Base-by-base conservation (phyloP, 805 yeast genomes). In the Maudiozyma pseudohumilis region DNA sequence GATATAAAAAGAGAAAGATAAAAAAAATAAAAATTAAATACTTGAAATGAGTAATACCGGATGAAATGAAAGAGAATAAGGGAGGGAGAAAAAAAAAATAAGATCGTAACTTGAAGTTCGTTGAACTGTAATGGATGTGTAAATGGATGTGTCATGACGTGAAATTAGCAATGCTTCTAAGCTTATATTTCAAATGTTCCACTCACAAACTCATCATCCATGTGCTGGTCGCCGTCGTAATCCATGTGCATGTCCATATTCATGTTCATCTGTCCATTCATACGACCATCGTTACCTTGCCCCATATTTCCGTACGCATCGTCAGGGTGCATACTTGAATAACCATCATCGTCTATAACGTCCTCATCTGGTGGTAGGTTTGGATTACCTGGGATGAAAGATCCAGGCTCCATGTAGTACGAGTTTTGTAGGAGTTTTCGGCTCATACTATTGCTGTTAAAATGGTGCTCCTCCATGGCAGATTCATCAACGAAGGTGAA, bases 401-500 rank as follows among this genome's bases (percentile, higher is more conserved):
- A 79, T 5, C 87, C 88, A 12, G 74, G 77, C 37, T 68, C 74
- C 63, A 69, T 35, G 60, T 60, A 52, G 44, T 63, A 44, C 43
- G 70, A 52, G 49, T 52, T 55, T 47, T 60, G 60, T 37, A 57
- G 39, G 38, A 61, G 47, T 55, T 65, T 48, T 49, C 52, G 44
- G 34, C 49, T 56, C 40, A 45, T 56, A 36, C 58, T 55, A 13
- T 59, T 56, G 17, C 52, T 58, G 31, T 62, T 61, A 34, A 63
- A 61, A 49, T 81, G 80, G 60, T 82, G 83, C 48, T 88, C 96
- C 52, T 88, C 95, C 70, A 89, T 77, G 22, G 94, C 75, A 19
- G 94, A 80, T 45, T 84, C 96, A 59, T 88, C 96, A 34, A 89
- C 96, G 60, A 83, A 92, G 0, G 98, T 92, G 60, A 92, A 92